Percentiles rank a stretch among this genome's conserved stretches.
Conservation (phyloP, 2,329 filamentous ascomycete genomes). For the Trichocomaceae sp. region DNA sequence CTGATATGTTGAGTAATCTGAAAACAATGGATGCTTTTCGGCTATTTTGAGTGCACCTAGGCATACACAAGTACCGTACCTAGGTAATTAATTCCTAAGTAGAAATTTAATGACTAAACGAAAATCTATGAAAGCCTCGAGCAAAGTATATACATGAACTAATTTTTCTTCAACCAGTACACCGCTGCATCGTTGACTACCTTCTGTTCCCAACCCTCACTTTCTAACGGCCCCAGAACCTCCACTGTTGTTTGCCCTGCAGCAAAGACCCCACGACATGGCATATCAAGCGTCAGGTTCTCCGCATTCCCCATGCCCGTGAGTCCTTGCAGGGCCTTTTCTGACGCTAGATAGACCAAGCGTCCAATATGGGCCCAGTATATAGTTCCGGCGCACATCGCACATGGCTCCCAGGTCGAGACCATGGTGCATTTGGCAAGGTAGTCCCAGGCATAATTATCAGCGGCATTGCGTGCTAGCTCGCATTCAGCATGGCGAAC, state of each 20-base stretch:
- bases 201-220: conserved; percentile 36
- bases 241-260: conserved; percentile 46
- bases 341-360: conserved; percentile 46
- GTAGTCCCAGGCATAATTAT: conserved; percentile 45
- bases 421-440: conserved; percentile 47
- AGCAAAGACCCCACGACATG: conserved; percentile 43
- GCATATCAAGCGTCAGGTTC: conserved; percentile 49
- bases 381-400: conserved; percentile 46
- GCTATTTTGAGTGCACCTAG: too few relatives aligned
- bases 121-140: too few relatives aligned
- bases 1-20: too few relatives aligned
- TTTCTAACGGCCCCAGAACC: conserved; percentile 42
- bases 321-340: conserved; percentile 40
- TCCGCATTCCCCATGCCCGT: conserved; percentile 46
- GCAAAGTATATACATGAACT: too few relatives aligned
- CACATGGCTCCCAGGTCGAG: conserved; percentile 51
- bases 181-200: conserved; percentile 20
- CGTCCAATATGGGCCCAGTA: conserved; percentile 51
- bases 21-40: too few relatives aligned
- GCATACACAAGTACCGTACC: too few relatives aligned
- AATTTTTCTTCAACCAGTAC: too few relatives aligned
- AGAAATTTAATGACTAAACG: too few relatives aligned
- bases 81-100: too few relatives aligned
- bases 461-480: conserved; percentile 44
- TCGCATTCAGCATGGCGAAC: conserved; percentile 49